These are phyloP conservation scores for Beta lomatogona DNA, from an alignment of 179 eudicot genomes.

Conservation along the genomic window DNA sequence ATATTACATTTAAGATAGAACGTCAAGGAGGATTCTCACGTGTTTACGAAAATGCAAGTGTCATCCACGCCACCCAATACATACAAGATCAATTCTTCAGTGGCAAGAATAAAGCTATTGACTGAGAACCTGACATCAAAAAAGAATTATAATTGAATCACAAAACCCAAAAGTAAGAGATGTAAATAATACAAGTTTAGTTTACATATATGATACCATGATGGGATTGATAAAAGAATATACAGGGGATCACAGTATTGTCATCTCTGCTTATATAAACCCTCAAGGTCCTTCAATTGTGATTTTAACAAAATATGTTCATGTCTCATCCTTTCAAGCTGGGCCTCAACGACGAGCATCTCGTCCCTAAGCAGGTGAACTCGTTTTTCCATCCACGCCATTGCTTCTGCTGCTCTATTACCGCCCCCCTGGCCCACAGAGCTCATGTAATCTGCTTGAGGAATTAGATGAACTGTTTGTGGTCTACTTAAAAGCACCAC, in stretches of 20 bases:
- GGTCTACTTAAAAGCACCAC: conserved; percentile 74
- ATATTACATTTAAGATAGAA: not conserved
- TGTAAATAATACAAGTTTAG: not conserved
- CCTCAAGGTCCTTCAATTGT: conserved; percentile 39
- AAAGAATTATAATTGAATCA: not conserved
- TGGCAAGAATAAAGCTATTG: not conserved
- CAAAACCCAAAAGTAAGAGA: not conserved
- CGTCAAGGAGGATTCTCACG: not conserved
- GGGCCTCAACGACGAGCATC: conserved; percentile 66
- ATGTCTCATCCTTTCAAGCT: conserved; percentile 70
- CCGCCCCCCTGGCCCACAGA: conserved; percentile 26
- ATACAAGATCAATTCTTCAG: not conserved
- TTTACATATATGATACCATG: conserved; percentile 4
- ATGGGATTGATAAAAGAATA: conserved; percentile 15
- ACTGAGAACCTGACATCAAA: conserved; percentile 1
- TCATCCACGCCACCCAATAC: not conserved
- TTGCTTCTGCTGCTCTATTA: conserved; percentile 47
- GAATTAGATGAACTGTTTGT: conserved; percentile 61
- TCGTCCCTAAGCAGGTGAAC: conserved; percentile 75
- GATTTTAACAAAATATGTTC: conserved; percentile 58
- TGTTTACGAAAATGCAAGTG: not conserved
- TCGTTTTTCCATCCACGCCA: conserved; percentile 69
- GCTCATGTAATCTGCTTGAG: conserved; percentile 50
- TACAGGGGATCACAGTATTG: conserved; percentile 5
- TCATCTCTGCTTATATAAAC: conserved; percentile 25